These are phyloP conservation scores for Elasticomyces elasticus DNA, from an alignment of 495 filamentous ascomycete species.

Conservation along the genomic window DNA sequence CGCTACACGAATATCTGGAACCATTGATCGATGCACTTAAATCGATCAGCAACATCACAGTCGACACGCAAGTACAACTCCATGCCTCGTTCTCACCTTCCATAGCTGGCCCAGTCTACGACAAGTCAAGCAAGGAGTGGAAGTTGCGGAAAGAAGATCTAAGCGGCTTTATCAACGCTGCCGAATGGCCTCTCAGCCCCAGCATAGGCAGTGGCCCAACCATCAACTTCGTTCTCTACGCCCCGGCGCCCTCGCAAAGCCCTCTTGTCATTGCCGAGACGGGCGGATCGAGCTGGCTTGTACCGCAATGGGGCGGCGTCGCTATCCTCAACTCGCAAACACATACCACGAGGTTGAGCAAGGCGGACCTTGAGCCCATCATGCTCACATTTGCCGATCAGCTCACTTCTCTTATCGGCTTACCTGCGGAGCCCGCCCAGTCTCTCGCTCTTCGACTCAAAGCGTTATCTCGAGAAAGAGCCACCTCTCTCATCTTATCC, in stretches of 20 bases:
- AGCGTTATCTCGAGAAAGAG: conserved; percentile 71
- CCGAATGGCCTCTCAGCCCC: conserved; percentile 92
- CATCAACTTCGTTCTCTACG: conserved; percentile 88
- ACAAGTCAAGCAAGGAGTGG: conserved; percentile 45
- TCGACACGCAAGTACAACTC: conserved; percentile 92
- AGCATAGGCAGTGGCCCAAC: conserved; percentile 90
- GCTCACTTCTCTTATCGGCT: conserved; percentile 78
- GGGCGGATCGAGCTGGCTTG: conserved; percentile 78
- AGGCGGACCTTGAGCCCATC: conserved; percentile 59
- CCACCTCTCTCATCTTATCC: conserved; percentile 76
- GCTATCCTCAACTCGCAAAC: conserved; percentile 56
- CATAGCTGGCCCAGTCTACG: conserved; percentile 48
- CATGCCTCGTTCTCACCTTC: conserved; percentile 75
- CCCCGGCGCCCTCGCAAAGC: conserved; percentile 49
- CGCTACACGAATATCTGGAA: conserved; percentile 68
- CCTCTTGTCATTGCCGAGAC: conserved; percentile 60
- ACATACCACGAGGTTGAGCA: conserved; percentile 36
- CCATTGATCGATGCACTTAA: conserved; percentile 70
- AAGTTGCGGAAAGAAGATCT: conserved; percentile 77
- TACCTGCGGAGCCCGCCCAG: conserved; percentile 59
- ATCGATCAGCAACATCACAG: conserved; percentile 86
- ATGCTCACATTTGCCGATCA: conserved; percentile 87
- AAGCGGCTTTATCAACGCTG: conserved; percentile 89
- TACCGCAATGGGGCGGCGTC: conserved; percentile 95
- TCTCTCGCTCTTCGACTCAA: conserved; percentile 77